Percentiles rank a stretch among this genome's conserved stretches.
phyloP scores from a whole-genome alignment of 1,284 basidiomycete genomes.

The Ceratobasidium sp. region DNA sequence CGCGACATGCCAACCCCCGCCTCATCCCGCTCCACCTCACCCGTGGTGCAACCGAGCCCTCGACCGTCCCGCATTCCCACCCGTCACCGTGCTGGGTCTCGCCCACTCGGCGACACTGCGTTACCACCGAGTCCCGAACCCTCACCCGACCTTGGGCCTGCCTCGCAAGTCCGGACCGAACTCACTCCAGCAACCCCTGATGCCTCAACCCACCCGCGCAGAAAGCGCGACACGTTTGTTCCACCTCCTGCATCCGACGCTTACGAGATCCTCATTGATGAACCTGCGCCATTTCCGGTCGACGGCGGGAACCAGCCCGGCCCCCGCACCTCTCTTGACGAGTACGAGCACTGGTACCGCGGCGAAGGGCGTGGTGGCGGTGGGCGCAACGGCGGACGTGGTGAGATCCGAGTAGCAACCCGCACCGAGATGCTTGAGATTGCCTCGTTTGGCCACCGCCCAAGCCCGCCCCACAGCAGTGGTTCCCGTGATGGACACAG shows the following conservation, averaged over 20 bases:
- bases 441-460: constrained; percentile 46
- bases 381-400: constrained; percentile 48
- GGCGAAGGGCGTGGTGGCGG: constrained; percentile 48
- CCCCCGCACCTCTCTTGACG: constrained; percentile 43
- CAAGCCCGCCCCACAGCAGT: background rate
- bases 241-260: constrained; percentile 10
- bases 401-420: constrained; percentile 47
- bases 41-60: constrained; percentile 21
- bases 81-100: constrained; percentile 38
- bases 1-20: constrained; percentile 45
- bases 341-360: constrained; percentile 49
- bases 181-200: constrained; percentile 30
- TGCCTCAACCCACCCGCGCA: constrained; percentile 8
- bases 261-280: constrained; percentile 41
- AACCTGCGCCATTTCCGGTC: constrained; percentile 44
- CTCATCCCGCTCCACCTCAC: constrained; percentile 44
- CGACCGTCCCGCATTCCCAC: constrained; percentile 44
- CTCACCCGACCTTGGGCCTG: constrained; percentile 43
- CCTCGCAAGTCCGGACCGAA: background rate
- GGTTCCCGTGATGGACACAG: constrained; percentile 25
- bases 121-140: constrained; percentile 46
- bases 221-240: constrained; percentile 41
- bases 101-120: background rate
- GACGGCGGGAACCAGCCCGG: constrained; percentile 16
- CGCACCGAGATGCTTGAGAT: constrained; percentile 49